Evolutionary conservation across 1,139 yeast genomes (phyloP), one percentile per base, ranked within the genome.

Genomic region (Blastobotrys illinoisensis): DNA sequence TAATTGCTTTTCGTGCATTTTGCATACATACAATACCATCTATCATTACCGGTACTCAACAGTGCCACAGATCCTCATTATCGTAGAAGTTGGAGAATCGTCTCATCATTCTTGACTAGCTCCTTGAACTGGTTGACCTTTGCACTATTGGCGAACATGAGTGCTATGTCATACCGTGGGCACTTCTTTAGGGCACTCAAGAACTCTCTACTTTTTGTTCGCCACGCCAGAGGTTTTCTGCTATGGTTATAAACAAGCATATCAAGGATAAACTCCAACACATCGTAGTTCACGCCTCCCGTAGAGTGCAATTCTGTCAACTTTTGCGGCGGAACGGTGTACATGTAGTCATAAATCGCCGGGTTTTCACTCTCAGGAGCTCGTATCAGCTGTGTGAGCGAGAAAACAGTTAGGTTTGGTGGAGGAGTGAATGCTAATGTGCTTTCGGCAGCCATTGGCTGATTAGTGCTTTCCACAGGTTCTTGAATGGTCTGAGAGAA

Each of bases 201-300:
- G 16, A 61, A 55, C 47, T 52, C 53, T n/a, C 21, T 45, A n/a
- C 58, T 46, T 23, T 53, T 49, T 2, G 46, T 13, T 23, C 40
- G 36, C 46, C 54, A 52, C 0, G 49, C 46, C 20, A 44, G 2
- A n/a, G 46, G 47, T 23, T 20, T 18, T 36, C 45, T 24, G 9
- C 48, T 52, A 28, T 48, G 26, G 23, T 53, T 21, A 50, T 59
- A 58, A 11, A 64, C 48, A 1, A 77, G 72, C 0, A 86, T 79
- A 50, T 80, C 81, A 11, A 84, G 58, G 51, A 76, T 74, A 59
- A 82, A 80, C 24, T 76, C 77, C 14, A 85, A 67, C 54, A 81
- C 77, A 16, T 79, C 82, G 0, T 80, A 68, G 56, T 86, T 91
- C 0, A 86, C 68, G 0, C 88, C 88, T 2, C 79, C 75, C 1